Evolutionary conservation across 805 yeast genomes (phyloP), one percentile per base, ranked within the genome.

Genomic region (Yamadazyma endophytica): DNA sequence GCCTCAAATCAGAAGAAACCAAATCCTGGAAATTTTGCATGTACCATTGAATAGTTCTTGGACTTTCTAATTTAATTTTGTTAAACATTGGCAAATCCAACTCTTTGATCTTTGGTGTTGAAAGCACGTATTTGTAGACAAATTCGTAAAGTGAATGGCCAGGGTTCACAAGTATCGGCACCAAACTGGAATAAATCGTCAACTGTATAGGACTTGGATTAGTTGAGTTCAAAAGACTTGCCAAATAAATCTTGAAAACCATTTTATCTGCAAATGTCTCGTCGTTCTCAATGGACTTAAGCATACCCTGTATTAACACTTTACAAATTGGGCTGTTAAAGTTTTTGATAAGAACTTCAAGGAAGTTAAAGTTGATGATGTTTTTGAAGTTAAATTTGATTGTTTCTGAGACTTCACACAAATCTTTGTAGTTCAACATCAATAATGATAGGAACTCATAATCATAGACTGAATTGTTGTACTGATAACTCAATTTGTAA

Each of bases 131-230:
- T 36, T 80, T 71, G 44, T 68, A 75, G 0, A 77, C 75, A 42
- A 76, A 75, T 40, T 88, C 96, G 53, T 81, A 84, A 13, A 90
- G 52, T 44, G 68, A 70, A 40, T 85, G 90, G 0, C 79, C 75
- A 0, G 97, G 96, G 39, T 79, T 76, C 5, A 67, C 52, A 36
- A 85, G 51, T 2, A 85, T 62, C 3, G 75, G 72, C 4, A 77
- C 58, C 22, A 87, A 50, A 31, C 73, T 68, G 1, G 86, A 71
- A 23, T 79, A 54, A 33, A 76, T 50, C 12, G 65, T 58, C 56
- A 82, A 73, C n/a, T 79, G 60, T 12, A 81, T 40, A 13, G 24
- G 32, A n/a, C n/a, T n/a, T n/a, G n/a, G n/a, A 13, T 23, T 26
- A 3, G 29, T 11, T 0, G 73, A 63, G 43, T 57, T 52, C 28